Base-by-base conservation (phyloP, 1,139 yeast species). In the Saccharomycopsis hybrid region DNA sequence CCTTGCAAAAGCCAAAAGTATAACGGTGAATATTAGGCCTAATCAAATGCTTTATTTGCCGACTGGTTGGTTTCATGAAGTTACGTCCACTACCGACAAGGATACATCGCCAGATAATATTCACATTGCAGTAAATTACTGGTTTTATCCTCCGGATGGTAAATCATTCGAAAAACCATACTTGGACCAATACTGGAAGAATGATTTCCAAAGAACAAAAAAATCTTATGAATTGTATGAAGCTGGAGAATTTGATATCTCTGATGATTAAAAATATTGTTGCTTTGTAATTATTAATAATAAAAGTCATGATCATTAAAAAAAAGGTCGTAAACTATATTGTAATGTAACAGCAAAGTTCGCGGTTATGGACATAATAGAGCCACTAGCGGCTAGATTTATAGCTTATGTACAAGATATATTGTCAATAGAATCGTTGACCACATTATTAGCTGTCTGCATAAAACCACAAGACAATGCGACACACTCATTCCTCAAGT, bases 21-120 rank as follows among this genome's bases (percentile, higher is more conserved):
- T 70, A 40, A 66, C 70, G 8, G 78, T 79, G 2, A 69, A 76
- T 65, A 58, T 83, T 31, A 62, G 71, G 18, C 79, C 82, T 0
- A 88, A 88, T 0, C 80, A 82, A 45, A 77, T 81, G 82, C 63
- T 84, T 35, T 84, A 77, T 58, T 62, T 84, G 28, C 92, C 92
- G 0, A 76, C 85, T 1, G 88, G 90, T 1, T 84, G 90, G 90
- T 84, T 84, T 60, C 92, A 84, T 61, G 92, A 84, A 62, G 92
- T 84, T 1, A 76, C 85, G 0, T 80, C 87, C n/a, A 80, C 70
- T 61, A 81, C 83, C 0, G 59, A 53, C 25, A 54, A 51, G 27
- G 44, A 51, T 3, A 18, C 18, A 18, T 58, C 47, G 4, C 45
- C 53, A 13, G 59, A 60, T 11, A 62, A 65, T 29, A 66, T 72